Conservation (phyloP, 108 stramenopile genomes). For the Epipyxis sp. region DNA sequence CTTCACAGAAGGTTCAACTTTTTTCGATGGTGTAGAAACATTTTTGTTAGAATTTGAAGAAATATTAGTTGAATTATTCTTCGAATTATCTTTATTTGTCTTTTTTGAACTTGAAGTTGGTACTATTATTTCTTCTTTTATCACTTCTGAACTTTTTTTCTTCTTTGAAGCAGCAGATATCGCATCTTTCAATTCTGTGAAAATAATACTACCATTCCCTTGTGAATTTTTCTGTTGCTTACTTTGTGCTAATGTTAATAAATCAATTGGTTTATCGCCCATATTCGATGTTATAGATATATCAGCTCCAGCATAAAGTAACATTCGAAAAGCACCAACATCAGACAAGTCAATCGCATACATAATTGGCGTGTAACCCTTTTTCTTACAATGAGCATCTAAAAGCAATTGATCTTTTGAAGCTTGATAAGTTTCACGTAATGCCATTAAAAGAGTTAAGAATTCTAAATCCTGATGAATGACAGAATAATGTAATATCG, state of each 20-base stretch:
- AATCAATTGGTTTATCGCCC: not conserved
- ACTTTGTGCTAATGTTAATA: slow-evolving; percentile 5
- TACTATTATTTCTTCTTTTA: not conserved
- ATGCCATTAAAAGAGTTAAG: not conserved
- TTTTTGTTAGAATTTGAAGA: too few relatives aligned
- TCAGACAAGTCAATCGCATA: not conserved
- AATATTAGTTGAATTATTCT: too few relatives aligned
- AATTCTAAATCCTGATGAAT: not conserved
- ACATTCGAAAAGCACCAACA: not conserved
- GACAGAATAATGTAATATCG: not conserved
- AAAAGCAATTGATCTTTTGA: too few relatives aligned
- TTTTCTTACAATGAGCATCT: slow-evolving; percentile 1
- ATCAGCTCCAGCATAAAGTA: slow-evolving; percentile 25
- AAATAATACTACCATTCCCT: too few relatives aligned
- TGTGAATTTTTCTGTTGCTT: slow-evolving; percentile 4
- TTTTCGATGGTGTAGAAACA: too few relatives aligned
- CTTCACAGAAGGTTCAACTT: too few relatives aligned
- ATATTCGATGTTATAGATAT: not conserved
- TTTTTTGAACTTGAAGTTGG: not conserved
- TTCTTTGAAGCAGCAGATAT: not conserved
- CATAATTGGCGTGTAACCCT: slow-evolving; percentile 10
- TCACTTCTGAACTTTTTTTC: not conserved
- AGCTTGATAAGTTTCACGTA: not conserved
- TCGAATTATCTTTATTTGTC: too few relatives aligned
- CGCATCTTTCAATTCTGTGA: too few relatives aligned